Evolutionary conservation across 1,139 yeast genomes (phyloP).

Genomic region (Groenewaldozyma sp.): DNA sequence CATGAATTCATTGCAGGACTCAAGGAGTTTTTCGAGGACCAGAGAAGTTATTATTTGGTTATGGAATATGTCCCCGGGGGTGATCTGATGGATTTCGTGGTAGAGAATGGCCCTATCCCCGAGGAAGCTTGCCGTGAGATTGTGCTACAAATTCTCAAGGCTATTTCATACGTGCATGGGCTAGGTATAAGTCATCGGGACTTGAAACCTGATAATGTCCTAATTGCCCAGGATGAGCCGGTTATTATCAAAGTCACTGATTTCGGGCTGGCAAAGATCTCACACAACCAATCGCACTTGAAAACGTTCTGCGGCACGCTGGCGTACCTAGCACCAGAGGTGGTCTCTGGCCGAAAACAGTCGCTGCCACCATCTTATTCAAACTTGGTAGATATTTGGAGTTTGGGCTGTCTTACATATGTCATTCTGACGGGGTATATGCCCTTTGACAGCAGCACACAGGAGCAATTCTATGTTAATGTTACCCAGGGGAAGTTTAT

Average conservation of each 20-base stretch:
- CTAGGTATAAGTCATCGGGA: slow-evolving; percentile 91
- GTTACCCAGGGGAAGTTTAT: slow-evolving; percentile 74
- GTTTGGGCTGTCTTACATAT: slow-evolving; percentile 83
- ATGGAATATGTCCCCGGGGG: slow-evolving; percentile 97
- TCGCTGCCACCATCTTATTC: slow-evolving; percentile 42
- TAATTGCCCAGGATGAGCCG: slow-evolving; percentile 86
- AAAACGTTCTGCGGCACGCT: slow-evolving; percentile 86
- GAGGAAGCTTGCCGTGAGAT: slow-evolving; percentile 86
- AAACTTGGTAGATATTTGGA: slow-evolving; percentile 91
- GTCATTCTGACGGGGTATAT: slow-evolving; percentile 85
- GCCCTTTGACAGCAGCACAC: slow-evolving; percentile 90
- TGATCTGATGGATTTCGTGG: slow-evolving; percentile 93
- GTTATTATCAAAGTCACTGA: slow-evolving; percentile 85
- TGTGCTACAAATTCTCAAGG: slow-evolving; percentile 72
- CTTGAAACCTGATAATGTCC: slow-evolving; percentile 76
- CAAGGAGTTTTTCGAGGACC: slow-evolving; percentile 78
- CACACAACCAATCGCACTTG: slow-evolving; percentile 68
- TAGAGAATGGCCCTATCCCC: slow-evolving; percentile 82
- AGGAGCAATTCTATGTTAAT: slow-evolving; percentile 69
- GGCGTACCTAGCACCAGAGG: slow-evolving; percentile 93
- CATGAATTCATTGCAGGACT: slow-evolving; percentile 81
- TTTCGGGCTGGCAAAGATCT: slow-evolving; percentile 80
- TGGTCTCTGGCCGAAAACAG: slow-evolving; percentile 55
- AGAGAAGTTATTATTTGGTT: slow-evolving; percentile 69
- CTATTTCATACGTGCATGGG: slow-evolving; percentile 78